Percentiles rank a stretch among this genome's conserved stretches.
Evolutionary conservation across 2,329 filamentous ascomycete genomes (phyloP).

Genomic region (Myrmaecium sp.): DNA sequence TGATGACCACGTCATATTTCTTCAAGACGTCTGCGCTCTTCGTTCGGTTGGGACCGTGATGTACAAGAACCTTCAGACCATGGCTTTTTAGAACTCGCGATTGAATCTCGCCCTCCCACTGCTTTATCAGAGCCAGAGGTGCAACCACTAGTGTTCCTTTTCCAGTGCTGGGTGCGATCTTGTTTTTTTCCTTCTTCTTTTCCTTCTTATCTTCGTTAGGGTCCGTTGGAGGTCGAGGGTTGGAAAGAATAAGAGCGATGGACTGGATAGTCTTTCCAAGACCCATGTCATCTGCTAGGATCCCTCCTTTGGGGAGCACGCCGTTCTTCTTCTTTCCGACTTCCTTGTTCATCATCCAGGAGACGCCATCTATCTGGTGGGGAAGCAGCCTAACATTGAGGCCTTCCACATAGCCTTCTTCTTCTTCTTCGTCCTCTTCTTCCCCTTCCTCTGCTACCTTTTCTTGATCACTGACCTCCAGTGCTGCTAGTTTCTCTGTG

Average conservation of each 20-base stretch:
- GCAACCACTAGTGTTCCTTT: conserved; percentile 84
- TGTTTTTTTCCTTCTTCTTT: conserved; percentile 38
- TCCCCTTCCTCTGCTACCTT: conserved; percentile 28
- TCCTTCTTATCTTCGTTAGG: conserved; percentile 34
- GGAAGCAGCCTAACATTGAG: conserved; percentile 77
- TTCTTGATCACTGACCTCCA: conserved; percentile 31
- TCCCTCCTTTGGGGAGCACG: conserved; percentile 73
- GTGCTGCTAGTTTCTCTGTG: conserved; percentile 26
- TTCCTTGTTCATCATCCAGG: conserved; percentile 92
- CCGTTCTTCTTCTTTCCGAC: conserved; percentile 68
- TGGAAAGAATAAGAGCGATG: conserved; percentile 71
- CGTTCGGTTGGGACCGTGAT: conserved; percentile 75
- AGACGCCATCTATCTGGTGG: conserved; percentile 84
- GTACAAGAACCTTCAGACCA: conserved; percentile 64
- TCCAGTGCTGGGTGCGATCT: conserved; percentile 49
- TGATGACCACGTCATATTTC: conserved; percentile 86
- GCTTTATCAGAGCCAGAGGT: conserved; percentile 81
- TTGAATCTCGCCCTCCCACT: conserved; percentile 90
- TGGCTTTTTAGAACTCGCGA: conserved; percentile 58
- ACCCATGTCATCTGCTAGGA: conserved; percentile 94
- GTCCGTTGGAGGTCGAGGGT: conserved; percentile 49
- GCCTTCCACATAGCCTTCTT: conserved; percentile 55
- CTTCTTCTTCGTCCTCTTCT: conserved; percentile 30
- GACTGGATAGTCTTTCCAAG: conserved; percentile 93
- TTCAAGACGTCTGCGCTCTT: conserved; percentile 63